A percentile compares a stretch with the other conserved stretches of the same genome.
Conservation (phyloP, 305 asterid genomes). For the Fraxinus greggii region DNA sequence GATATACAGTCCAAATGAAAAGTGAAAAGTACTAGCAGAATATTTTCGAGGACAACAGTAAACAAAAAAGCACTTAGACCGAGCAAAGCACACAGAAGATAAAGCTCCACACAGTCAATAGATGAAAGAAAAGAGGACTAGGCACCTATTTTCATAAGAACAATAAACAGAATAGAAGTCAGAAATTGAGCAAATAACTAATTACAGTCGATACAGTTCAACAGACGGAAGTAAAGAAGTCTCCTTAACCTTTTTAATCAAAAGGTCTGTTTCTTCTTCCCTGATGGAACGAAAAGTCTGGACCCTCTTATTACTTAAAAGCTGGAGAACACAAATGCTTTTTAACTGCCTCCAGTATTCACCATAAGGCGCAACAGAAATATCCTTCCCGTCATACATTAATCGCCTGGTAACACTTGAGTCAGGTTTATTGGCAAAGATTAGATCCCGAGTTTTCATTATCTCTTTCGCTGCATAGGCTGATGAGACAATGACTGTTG, state of each 20-base stretch:
- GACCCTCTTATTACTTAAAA: slow-evolving; percentile 10
- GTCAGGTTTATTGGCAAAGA: slow-evolving; percentile 16
- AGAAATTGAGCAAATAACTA: not conserved
- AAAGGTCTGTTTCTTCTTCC: slow-evolving; percentile 11
- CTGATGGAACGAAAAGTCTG: slow-evolving; percentile 2
- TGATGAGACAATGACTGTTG: not conserved
- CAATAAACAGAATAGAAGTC: not conserved
- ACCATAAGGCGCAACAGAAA: slow-evolving; percentile 16
- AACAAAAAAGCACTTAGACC: too few species aligned
- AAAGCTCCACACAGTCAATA: too few species aligned
- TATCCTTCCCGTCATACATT: slow-evolving; percentile 7
- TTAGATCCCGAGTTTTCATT: slow-evolving; percentile 9
- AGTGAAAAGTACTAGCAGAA: too few species aligned
- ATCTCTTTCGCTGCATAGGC: slow-evolving; percentile 13
- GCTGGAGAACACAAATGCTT: slow-evolving; percentile 20
- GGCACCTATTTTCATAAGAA: not conserved
- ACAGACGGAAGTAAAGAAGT: not conserved
- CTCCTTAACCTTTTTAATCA: slow-evolving; percentile 18
- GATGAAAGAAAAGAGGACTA: too few species aligned
- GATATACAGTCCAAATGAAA: not conserved
- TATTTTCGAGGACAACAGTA: too few species aligned
- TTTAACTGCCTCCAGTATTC: slow-evolving; percentile 26
- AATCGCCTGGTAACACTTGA: not conserved
- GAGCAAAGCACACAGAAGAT: too few species aligned
- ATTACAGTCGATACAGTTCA: not conserved